Evolutionary conservation across 345 rosid species (phyloP), one percentile per base, ranked within the genome.

Genomic region (Anacardium occidentale): DNA sequence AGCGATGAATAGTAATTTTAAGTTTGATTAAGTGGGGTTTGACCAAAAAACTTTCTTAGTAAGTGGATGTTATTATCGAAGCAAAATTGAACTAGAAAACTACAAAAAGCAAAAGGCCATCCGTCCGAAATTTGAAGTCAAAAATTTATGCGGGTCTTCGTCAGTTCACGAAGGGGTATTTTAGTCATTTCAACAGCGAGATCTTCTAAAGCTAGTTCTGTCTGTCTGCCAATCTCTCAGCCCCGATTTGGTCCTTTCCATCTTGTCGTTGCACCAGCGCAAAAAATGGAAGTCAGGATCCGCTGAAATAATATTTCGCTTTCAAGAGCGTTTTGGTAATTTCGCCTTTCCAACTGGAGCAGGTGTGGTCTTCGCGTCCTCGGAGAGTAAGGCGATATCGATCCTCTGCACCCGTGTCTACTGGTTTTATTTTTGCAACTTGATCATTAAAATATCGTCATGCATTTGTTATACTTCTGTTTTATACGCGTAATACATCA

Each of bases 141-240:
- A 40, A 51, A 72, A 45, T 18, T n/a, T 1, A 10, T 0, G 53
- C 1, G 53, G 25, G 68, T 10, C 29, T 42, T 37, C 4, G 1
- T 7, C 47, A 10, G 3, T 20, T 58, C 75, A 9, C 74, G 72
- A 22, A 10, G 1, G 76, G 78, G 70, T 70, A 73, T 69, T 72
- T 64, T 62, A 57, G 83, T 83, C 86, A 78, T 72, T 80, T 75
- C 77, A 61, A n/a, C 45, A 47, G 44, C 48, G n/a, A n/a, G n/a
- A 37, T 44, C 73, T 0, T 55, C 15, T 12, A 50, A 40, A 17
- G 37, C 61, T 4, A 62, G 64, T 52, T 45, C 45, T 1, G 65
- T 78, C 42, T 72, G 71, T 54, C 64, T 52, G 64, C 58, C 55
- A 62, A 24, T n/a, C 64, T n/a, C 64, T n/a, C 62, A 1, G 63